Evolutionary conservation across 2,329 filamentous ascomycete genomes (phyloP).

Genomic region (Atkinsonella hypoxylon): DNA sequence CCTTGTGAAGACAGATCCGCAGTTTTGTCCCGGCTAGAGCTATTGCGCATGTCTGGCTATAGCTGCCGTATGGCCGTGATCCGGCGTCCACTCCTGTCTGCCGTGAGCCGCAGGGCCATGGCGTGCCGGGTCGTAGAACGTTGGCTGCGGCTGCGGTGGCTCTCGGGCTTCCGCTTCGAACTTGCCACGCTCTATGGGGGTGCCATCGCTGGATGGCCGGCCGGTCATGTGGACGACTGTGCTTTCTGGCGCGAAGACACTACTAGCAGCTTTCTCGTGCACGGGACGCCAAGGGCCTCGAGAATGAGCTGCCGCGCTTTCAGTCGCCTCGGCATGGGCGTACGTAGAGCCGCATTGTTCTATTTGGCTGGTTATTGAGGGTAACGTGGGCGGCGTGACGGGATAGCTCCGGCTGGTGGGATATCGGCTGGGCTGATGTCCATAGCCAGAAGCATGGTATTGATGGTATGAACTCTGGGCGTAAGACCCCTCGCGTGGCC

Average conservation of each 20-base stretch:
- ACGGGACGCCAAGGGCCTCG: conserved; percentile 7
- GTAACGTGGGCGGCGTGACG: conserved; percentile 11
- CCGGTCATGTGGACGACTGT: conserved; percentile 5
- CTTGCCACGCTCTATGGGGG: not conserved
- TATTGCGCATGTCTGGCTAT: conserved; percentile 1
- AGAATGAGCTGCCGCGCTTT: not conserved
- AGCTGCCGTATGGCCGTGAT: not conserved
- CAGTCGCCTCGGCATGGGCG: not conserved
- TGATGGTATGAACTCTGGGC: not conserved
- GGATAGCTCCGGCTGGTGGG: conserved; percentile 1
- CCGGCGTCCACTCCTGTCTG: conserved; percentile 1
- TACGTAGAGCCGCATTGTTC: not conserved
- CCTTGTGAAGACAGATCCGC: no score
- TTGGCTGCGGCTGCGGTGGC: not conserved
- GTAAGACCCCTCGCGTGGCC: not conserved
- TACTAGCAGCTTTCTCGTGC: conserved; percentile 15
- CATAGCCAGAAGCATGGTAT: not conserved
- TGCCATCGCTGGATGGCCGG: conserved; percentile 10
- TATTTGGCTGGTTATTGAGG: conserved; percentile 14
- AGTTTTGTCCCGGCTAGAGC: no score
- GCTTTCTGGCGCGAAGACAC: conserved; percentile 10
- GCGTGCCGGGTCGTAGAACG: conserved; percentile 3
- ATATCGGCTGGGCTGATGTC: not conserved
- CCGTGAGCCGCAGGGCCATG: conserved; percentile 2
- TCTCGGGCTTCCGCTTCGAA: conserved; percentile 1